A percentile compares a stretch with the other conserved stretches of the same genome.
These are phyloP conservation scores for Leishmania arabica DNA, from an alignment of 208 protist genomes.

Conservation along the genomic window DNA sequence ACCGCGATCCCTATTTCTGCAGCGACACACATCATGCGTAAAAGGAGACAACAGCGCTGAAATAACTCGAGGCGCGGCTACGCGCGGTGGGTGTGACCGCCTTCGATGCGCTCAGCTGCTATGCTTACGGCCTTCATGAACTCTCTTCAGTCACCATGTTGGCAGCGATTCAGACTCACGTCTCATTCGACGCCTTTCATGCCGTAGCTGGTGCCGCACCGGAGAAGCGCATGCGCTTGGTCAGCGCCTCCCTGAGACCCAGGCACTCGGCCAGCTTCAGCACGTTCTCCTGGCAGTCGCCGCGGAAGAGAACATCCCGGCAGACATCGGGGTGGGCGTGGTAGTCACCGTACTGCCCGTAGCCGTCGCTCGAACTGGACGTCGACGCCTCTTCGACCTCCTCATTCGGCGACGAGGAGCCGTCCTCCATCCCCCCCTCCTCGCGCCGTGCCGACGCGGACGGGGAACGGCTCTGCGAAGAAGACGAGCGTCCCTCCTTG, in stretches of 20 bases:
- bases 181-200: no score
- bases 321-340: slow-evolving; percentile 22
- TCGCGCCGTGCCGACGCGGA: not conserved
- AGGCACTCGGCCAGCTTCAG: slow-evolving; percentile 47
- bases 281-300: slow-evolving; percentile 78
- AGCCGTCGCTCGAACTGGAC: slow-evolving; percentile 64
- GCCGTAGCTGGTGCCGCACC: not conserved
- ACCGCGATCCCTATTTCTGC: not conserved
- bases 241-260: slow-evolving; percentile 43
- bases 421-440: no score
- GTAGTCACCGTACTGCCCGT: slow-evolving; percentile 43
- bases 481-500: not conserved
- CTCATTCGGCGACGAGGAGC: not conserved
- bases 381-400: not conserved
- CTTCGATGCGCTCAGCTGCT: not conserved
- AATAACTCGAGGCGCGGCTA: not conserved
- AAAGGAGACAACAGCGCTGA: not conserved
- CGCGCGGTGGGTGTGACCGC: not conserved
- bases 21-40: not conserved
- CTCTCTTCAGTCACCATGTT: not conserved
- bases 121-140: not conserved
- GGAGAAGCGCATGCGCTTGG: not conserved
- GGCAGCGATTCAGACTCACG: not conserved
- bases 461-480: not conserved
- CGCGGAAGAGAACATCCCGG: slow-evolving; percentile 76